Conservation (phyloP, 164 flowering plant species). For the Macadamia integrifolia region DNA sequence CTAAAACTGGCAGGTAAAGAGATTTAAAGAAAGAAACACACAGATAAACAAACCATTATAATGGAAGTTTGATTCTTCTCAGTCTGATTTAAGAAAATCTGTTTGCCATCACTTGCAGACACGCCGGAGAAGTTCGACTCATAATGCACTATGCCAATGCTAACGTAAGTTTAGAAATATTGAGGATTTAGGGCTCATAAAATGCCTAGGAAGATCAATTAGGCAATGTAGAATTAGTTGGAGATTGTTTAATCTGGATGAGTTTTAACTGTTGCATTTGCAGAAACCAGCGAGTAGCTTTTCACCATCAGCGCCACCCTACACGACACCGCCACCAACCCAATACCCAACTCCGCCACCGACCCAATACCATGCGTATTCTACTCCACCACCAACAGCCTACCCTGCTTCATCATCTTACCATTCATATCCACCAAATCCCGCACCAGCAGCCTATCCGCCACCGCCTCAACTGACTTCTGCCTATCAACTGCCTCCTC, state of each 20-base stretch:
- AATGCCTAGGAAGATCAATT: background rate
- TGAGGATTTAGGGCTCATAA: background rate
- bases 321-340: conserved; percentile 16
- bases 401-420: conserved; percentile 26
- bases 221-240: background rate
- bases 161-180: conserved; percentile 34
- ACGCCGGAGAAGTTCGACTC: conserved; percentile 77
- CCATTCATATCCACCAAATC: conserved; percentile 27
- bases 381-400: conserved; percentile 29
- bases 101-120: conserved; percentile 27
- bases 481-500: too few species aligned
- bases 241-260: background rate
- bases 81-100: too few species aligned
- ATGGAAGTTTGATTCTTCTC: too few species aligned
- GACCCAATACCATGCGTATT: conserved; percentile 28
- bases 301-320: conserved; percentile 61
- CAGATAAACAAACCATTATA: too few species aligned
- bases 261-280: conserved; percentile 3
- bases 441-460: conserved; percentile 21
- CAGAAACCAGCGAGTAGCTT: conserved; percentile 40
- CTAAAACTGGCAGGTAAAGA: conserved; percentile 46
- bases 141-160: conserved; percentile 65
- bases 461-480: background rate
- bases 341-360: background rate
- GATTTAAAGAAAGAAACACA: too few species aligned